Conservation (phyloP, 805 yeast species). For the Ogataea sp. region DNA sequence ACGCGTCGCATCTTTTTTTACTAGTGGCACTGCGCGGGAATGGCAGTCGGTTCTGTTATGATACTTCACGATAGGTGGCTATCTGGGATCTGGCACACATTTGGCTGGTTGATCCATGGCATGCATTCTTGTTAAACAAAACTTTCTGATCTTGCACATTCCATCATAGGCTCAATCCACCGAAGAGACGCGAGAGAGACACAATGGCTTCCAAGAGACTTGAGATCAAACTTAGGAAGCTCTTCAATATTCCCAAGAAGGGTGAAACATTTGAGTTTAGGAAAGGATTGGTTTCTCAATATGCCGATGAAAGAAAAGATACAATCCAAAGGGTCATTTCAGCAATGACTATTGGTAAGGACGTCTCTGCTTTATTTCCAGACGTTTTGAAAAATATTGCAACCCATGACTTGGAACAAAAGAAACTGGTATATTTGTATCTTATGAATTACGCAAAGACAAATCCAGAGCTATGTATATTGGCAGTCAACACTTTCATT, state of each 20-base stretch:
- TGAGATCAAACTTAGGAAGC: slow-evolving; percentile 45
- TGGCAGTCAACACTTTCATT: slow-evolving; percentile 96
- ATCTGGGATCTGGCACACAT: neutral
- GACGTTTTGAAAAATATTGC: slow-evolving; percentile 95
- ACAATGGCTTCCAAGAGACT: slow-evolving; percentile 21
- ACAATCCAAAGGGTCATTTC: slow-evolving; percentile 95
- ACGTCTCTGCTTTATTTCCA: slow-evolving; percentile 89
- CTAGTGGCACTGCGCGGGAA: too few species aligned
- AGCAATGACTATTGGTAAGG: slow-evolving; percentile 97
- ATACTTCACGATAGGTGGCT: too few species aligned
- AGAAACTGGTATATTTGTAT: slow-evolving; percentile 89
- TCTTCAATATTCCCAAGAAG: slow-evolving; percentile 50
- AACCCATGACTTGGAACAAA: slow-evolving; percentile 92
- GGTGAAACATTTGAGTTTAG: slow-evolving; percentile 88
- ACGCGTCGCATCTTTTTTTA: too few species aligned
- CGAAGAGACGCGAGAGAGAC: neutral
- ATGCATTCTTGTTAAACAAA: neutral
- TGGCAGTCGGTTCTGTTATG: too few species aligned
- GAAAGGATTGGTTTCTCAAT: slow-evolving; percentile 87
- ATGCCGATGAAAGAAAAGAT: slow-evolving; percentile 90
- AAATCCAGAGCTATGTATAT: slow-evolving; percentile 89
- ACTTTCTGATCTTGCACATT: neutral
- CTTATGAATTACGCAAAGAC: slow-evolving; percentile 96
- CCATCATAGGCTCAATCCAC: neutral
- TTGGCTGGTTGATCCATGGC: too few species aligned